Evolutionary conservation across 768 basidiomycete genomes (phyloP), one percentile per base, ranked within the genome.

Genomic region (Kwoniella pini): DNA sequence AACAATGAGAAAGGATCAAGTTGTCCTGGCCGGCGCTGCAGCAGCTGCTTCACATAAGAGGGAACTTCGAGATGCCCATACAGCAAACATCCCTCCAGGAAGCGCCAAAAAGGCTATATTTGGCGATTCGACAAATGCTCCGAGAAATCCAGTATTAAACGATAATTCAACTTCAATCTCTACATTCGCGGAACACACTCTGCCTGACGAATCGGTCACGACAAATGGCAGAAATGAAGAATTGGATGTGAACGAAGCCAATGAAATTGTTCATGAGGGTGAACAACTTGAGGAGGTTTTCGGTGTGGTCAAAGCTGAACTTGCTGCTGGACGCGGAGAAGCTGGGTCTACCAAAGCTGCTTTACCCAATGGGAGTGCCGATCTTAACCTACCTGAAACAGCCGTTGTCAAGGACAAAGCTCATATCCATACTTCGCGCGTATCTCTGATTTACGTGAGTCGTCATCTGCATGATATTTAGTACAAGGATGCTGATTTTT

Each of bases 1-100:
- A 12, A 85, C 84, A 17, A 85, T 91, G 82, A 84, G 87, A 19
- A 81, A 83, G 46, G 83, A 82, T 68, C 88, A 87, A 67, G 84
- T 89, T 28, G 84, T 88, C 63, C 82, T 90, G 39, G 88, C 90
- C 2, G 91, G 90, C 22, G 85, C 88, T 11, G 91, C 91, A 24
- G 91, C 91, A 21, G 91, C 91, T 17, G 84, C 86, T 15, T 91
- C 90, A 2, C 88, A 91, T 78, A 81, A 91, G 39, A 85, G 87
- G 21, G 77, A 70, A 24, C 19, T 64, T 9, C 44, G 60, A 36
- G 44, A 21, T 48, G 45, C 27, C 26, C 21, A 39, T 21, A 13
- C 24, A 24, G 36, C 15, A 33, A 30, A 51, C 26, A 21, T n/a
- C 21, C 42, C 38, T 36, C 11, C 15, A 11, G 50, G 28, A n/a